Percentiles rank a stretch among this genome's conserved stretches.
These are phyloP conservation scores for Bombardia bombarda DNA, from an alignment of 495 filamentous ascomycete species.

Conservation along the genomic window DNA sequence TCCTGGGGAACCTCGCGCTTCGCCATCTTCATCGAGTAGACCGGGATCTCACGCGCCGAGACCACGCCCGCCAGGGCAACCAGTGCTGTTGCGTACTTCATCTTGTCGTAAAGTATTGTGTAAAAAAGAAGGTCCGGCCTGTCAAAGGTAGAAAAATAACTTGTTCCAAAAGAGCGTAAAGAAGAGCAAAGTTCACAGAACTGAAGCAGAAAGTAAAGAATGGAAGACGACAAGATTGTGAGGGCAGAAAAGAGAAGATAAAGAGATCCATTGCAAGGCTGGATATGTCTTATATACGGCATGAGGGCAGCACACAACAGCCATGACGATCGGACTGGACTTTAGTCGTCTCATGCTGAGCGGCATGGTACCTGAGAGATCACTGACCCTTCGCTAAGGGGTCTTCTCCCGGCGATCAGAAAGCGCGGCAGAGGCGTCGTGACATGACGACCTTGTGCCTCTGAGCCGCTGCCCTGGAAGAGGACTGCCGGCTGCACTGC, in stretches of 20 bases:
- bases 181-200: slow-evolving; percentile 41
- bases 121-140: slow-evolving; percentile 32
- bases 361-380: slow-evolving; percentile 13
- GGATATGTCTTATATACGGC: slow-evolving; percentile 12
- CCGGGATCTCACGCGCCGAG: slow-evolving; percentile 21
- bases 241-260: slow-evolving; percentile 13
- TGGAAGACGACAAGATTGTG: slow-evolving; percentile 21
- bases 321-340: slow-evolving; percentile 9
- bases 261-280: background rate
- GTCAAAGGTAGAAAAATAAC: slow-evolving; percentile 13
- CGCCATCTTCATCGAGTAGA: slow-evolving; percentile 25
- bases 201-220: slow-evolving; percentile 29
- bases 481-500: slow-evolving; percentile 13
- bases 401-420: slow-evolving; percentile 13
- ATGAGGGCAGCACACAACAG: slow-evolving; percentile 1
- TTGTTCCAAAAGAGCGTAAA: slow-evolving; percentile 26
- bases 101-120: slow-evolving; percentile 26
- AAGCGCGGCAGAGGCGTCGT: slow-evolving; percentile 3
- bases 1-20: slow-evolving; percentile 54
- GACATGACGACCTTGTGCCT: background rate
- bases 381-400: slow-evolving; percentile 10
- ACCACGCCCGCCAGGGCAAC: slow-evolving; percentile 24
- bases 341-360: slow-evolving; percentile 16
- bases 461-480: slow-evolving; percentile 15
- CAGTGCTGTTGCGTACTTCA: slow-evolving; percentile 37